phyloP scores from a whole-genome alignment of 2,329 filamentous ascomycete genomes.

The Colletotrichum sp. region DNA sequence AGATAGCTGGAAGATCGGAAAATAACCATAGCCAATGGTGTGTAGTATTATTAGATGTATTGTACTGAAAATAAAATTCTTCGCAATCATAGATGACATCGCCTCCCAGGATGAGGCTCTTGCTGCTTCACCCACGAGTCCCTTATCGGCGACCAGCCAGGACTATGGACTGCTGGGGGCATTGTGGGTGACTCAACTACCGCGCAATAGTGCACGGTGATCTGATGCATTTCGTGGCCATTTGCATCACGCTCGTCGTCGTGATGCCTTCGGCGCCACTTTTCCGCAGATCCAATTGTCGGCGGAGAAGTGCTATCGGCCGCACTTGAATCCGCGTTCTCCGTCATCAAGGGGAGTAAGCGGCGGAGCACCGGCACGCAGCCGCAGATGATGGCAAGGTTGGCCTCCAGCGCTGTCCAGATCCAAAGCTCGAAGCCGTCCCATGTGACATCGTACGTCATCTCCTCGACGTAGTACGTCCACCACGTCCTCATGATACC shows the following conservation, averaged over 20 bases:
- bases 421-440: slow-evolving; percentile 44
- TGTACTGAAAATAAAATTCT: not conserved
- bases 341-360: not conserved
- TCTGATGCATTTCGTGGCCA: not conserved
- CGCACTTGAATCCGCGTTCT: not conserved
- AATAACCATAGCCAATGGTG: not conserved
- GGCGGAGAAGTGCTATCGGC: not conserved
- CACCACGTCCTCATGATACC: slow-evolving; percentile 42
- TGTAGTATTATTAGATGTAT: not conserved
- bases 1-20: not conserved
- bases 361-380: slow-evolving; percentile 24
- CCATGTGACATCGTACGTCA: slow-evolving; percentile 46
- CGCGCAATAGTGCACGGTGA: not conserved
- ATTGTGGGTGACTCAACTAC: not conserved
- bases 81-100: not conserved
- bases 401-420: slow-evolving; percentile 46
- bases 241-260: not conserved
- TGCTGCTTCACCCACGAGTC: not conserved
- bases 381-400: slow-evolving; percentile 46
- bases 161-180: not conserved
- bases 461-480: slow-evolving; percentile 29
- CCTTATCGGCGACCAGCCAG: not conserved
- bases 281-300: not conserved
- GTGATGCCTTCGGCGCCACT: not conserved
- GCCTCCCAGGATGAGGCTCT: not conserved